phyloP scores from a whole-genome alignment of 352 stramenopile species.

The Phytophthora nicotianae region DNA sequence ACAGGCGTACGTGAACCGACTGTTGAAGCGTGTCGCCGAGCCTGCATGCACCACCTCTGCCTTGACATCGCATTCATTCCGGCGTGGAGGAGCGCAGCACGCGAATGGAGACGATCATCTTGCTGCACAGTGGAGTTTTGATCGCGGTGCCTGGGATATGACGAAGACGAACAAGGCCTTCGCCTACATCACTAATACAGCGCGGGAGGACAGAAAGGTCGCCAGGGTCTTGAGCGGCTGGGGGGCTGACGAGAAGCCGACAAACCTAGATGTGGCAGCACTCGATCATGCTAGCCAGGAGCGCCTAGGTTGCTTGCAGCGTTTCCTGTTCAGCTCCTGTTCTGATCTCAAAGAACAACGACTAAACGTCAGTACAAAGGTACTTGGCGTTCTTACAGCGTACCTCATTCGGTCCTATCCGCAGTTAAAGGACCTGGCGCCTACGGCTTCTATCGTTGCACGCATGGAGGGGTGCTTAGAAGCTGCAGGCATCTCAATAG shows the following conservation, averaged over 20 bases:
- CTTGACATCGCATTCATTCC: slow-evolving; percentile 38
- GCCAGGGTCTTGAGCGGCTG: slow-evolving; percentile 18
- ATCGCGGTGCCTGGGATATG: slow-evolving; percentile 37
- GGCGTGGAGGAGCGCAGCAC: slow-evolving; percentile 27
- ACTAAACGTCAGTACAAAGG: slow-evolving; percentile 3
- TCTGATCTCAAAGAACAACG: neutral
- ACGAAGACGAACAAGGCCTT: slow-evolving; percentile 35
- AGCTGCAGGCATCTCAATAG: neutral
- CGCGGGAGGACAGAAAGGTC: slow-evolving; percentile 8
- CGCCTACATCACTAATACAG: slow-evolving; percentile 21
- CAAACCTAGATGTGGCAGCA: neutral
- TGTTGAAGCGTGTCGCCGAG: slow-evolving; percentile 16
- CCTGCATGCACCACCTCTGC: slow-evolving; percentile 5
- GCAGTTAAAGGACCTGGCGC: slow-evolving; percentile 4
- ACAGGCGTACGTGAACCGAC: slow-evolving; percentile 28
- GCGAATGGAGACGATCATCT: slow-evolving; percentile 22
- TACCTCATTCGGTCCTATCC: slow-evolving; percentile 12
- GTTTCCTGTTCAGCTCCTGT: slow-evolving; percentile 1
- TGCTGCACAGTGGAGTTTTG: slow-evolving; percentile 36
- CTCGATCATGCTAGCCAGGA: slow-evolving; percentile 5
- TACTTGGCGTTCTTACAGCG: slow-evolving; percentile 3
- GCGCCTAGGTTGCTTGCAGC: neutral
- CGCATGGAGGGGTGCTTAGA: slow-evolving; percentile 6
- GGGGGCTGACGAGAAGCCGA: neutral
- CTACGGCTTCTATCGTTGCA: neutral